Conservation (phyloP, 2,329 filamentous ascomycete species). For the Leptographium lundbergii region DNA sequence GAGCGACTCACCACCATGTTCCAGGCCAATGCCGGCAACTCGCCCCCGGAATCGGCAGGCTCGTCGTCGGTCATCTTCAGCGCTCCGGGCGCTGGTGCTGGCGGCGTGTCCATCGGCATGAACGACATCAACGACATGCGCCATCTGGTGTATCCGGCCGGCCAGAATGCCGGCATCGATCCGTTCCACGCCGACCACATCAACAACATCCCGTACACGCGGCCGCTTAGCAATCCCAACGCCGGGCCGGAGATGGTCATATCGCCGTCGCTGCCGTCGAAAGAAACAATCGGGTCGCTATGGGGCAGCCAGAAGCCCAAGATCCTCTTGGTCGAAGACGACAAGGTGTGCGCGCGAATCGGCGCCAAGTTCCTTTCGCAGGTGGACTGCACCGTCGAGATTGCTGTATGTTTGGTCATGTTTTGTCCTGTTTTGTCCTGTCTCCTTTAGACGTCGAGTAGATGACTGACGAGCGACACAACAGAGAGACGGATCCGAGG, state of each 20-base stretch:
- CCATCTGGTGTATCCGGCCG: conserved; percentile 78
- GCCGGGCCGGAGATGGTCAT: conserved; percentile 27
- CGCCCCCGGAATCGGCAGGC: conserved; percentile 39
- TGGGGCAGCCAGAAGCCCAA: conserved; percentile 57
- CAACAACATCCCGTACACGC: conserved; percentile 79
- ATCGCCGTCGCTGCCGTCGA: conserved; percentile 20
- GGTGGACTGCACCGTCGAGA: conserved; percentile 55
- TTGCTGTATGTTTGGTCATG: conserved; percentile 36
- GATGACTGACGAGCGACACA: conserved; percentile 12
- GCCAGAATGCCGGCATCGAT: conserved; percentile 82
- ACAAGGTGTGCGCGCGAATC: conserved; percentile 54
- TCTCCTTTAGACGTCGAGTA: not conserved
- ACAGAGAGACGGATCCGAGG: conserved; percentile 71
- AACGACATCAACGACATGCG: conserved; percentile 44
- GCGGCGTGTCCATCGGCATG: conserved; percentile 24
- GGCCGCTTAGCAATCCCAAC: conserved; percentile 51
- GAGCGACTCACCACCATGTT: conserved; percentile 43
- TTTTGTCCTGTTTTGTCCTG: not conserved
- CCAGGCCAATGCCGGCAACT: conserved; percentile 25
- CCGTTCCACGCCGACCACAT: conserved; percentile 92
- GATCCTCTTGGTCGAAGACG: conserved; percentile 83
- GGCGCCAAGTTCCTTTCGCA: conserved; percentile 54
- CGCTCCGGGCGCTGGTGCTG: conserved; percentile 27
- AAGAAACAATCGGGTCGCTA: conserved; percentile 28
- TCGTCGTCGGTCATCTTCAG: conserved; percentile 41